Base-by-base conservation (phyloP, 345 rosid genomes). In the Ailanthus altissimus region DNA sequence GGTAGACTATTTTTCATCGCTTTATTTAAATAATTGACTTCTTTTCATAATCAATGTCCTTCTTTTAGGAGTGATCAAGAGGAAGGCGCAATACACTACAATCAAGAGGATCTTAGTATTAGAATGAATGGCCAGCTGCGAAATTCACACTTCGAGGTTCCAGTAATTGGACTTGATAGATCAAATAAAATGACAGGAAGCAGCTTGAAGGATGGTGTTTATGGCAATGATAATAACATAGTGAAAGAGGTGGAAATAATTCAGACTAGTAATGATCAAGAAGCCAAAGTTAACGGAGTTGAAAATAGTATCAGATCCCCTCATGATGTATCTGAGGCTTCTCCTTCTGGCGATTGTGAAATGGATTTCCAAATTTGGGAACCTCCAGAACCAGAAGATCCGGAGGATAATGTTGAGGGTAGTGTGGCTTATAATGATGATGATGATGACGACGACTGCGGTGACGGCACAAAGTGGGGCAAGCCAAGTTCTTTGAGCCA, bases 321-420 rank as follows among this genome's bases (percentile, higher is more conserved):
- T 47, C 79, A 81, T 78, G 84, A 79, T 57, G 79, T 54, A 67
- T 83, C 72, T 73, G 88, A 81, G 72, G 63, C 53, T 78, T 76
- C 77, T 63, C 36, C 13, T 15, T 72, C 72, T 69, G 80, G 63
- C 70, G 72, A 46, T 75, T 74, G 69, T 75, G 90, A 83, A 66
- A 76, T 77, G 72, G 88, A 86, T 75, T 69, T 69, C 5, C 73
- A 72, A 20, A 73, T 87, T 61, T 96, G 99, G 99, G 95, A 92
- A 28, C 92, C 98, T 36, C 99, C 99, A 4, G 98, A 90, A 82
- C 81, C 97, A 32, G 95, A 90, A 67, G 88, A 87, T 45, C 85
- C 88, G 0, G 93, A 85, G 72, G 91, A 86, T 81, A 93, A 92
- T 40, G 28, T 80, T 72, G 94, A 87, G 59, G 86, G 81, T 59